Evolutionary conservation across 78 protist genomes (phyloP).

Genomic region (Cavenderia fasciculata): DNA sequence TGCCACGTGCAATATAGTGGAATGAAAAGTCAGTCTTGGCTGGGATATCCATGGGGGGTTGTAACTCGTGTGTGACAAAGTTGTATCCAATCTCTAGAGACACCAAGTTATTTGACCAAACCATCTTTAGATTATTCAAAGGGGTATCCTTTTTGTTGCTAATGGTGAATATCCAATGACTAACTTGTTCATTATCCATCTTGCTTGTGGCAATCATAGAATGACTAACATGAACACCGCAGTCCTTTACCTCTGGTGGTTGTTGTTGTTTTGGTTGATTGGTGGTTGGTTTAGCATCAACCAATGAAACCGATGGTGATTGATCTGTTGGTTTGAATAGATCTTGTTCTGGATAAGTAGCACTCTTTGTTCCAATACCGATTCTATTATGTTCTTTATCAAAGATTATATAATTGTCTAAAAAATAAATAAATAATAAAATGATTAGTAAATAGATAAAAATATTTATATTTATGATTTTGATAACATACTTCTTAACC

Average conservation of each 20-base stretch:
- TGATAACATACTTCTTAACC: slow-evolving; percentile 58
- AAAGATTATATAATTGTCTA: slow-evolving; percentile 53
- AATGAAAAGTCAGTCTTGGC: too few species aligned
- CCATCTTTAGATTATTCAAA: too few species aligned
- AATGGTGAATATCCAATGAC: too few species aligned
- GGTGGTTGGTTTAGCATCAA: not conserved
- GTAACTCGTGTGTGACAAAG: too few species aligned
- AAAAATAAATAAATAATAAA: not conserved
- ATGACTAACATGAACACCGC: not conserved
- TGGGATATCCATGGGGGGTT: too few species aligned
- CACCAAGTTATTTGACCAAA: too few species aligned
- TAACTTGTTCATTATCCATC: too few species aligned
- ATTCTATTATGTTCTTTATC: slow-evolving; percentile 75
- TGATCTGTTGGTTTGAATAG: not conserved
- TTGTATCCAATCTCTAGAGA: too few species aligned
- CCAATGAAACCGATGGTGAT: not conserved
- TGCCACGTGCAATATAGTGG: too few species aligned
- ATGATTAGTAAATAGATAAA: not conserved
- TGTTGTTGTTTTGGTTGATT: not conserved
- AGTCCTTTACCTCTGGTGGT: not conserved
- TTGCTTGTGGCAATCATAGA: not conserved
- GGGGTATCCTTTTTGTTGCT: too few species aligned
- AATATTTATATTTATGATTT: not conserved
- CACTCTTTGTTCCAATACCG: slow-evolving; percentile 38
- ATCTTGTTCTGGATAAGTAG: not conserved